Evolutionary conservation across 805 yeast species (phyloP).

Genomic region (Metschnikowia orientalis): DNA sequence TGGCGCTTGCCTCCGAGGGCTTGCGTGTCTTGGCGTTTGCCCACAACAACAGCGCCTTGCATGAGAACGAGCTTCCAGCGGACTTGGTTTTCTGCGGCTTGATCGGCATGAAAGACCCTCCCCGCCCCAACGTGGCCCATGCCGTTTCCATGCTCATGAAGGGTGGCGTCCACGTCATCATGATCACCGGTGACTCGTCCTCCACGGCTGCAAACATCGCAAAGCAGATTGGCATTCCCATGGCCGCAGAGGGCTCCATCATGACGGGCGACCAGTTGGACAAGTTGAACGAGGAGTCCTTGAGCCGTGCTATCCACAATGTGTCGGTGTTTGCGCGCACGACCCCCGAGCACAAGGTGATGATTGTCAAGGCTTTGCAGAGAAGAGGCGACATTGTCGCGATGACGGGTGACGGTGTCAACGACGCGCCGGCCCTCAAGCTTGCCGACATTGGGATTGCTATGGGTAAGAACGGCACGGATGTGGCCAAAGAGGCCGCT

Average conservation of each 20-base stretch:
- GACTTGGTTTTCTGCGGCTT: slow-evolving; percentile 78
- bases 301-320: slow-evolving; percentile 70
- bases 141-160: slow-evolving; percentile 73
- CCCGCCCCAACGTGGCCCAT: slow-evolving; percentile 77
- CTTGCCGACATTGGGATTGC: slow-evolving; percentile 95
- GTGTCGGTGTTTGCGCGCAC: slow-evolving; percentile 93
- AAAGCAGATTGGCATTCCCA: slow-evolving; percentile 83
- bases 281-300: slow-evolving; percentile 61
- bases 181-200: slow-evolving; percentile 96
- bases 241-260: slow-evolving; percentile 60
- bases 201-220: slow-evolving; percentile 85
- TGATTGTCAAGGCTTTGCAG: slow-evolving; percentile 85
- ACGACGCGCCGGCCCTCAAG: slow-evolving; percentile 97
- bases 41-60: slow-evolving; percentile 38
- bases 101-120: slow-evolving; percentile 97
- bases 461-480: slow-evolving; percentile 93
- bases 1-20: slow-evolving; percentile 72
- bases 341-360: slow-evolving; percentile 88
- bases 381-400: slow-evolving; percentile 93
- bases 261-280: slow-evolving; percentile 84
- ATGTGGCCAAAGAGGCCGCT: slow-evolving; percentile 97
- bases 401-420: slow-evolving; percentile 99
- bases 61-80: slow-evolving; percentile 24
- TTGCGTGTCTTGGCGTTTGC: slow-evolving; percentile 84
- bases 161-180: slow-evolving; percentile 96